Percentiles rank a stretch among this genome's conserved stretches.
phyloP scores from a whole-genome alignment of 2,329 filamentous ascomycete genomes.

The Ceratocystis huliohia region DNA sequence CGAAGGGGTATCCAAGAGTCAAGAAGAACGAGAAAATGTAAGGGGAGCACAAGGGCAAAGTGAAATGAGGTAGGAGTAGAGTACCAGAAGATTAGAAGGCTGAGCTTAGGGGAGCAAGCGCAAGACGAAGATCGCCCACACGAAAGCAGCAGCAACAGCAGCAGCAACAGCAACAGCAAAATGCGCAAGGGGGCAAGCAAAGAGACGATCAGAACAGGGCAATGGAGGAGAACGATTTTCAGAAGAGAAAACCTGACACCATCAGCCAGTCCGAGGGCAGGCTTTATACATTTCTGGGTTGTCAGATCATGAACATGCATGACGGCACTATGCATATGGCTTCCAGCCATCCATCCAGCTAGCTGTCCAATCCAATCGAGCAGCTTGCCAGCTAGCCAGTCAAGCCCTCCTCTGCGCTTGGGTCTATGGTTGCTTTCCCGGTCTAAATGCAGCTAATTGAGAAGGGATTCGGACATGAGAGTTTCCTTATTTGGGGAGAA shows the following conservation, averaged over 20 bases:
- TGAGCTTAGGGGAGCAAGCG: constrained; percentile 14
- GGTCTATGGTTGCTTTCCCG: not conserved
- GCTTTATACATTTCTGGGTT: not conserved
- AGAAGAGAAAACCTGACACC: not conserved
- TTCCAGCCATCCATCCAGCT: not conserved
- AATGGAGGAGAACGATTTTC: not conserved
- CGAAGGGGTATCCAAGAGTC: not conserved
- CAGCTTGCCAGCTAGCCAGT: constrained; percentile 1
- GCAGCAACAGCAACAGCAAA: constrained; percentile 1
- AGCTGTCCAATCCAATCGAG: not conserved
- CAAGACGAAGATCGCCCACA: constrained; percentile 19
- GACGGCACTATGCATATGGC: constrained; percentile 5
- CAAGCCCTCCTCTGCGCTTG: not conserved
- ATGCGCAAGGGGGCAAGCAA: not conserved
- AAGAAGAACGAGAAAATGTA: not conserved
- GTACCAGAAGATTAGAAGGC: not conserved
- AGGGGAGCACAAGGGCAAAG: not conserved
- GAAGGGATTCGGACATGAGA: constrained; percentile 1
- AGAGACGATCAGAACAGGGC: not conserved
- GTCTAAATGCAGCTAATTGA: not conserved
- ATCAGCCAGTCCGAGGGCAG: not conserved
- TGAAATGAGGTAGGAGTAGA: not conserved
- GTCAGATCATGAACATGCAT: not conserved
- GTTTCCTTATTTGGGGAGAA: constrained; percentile 1
- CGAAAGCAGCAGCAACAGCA: constrained; percentile 15